Evolutionary conservation across 208 protist genomes (phyloP), one percentile per base, ranked within the genome.

Genomic region (Plasmodiophora brassicae): DNA sequence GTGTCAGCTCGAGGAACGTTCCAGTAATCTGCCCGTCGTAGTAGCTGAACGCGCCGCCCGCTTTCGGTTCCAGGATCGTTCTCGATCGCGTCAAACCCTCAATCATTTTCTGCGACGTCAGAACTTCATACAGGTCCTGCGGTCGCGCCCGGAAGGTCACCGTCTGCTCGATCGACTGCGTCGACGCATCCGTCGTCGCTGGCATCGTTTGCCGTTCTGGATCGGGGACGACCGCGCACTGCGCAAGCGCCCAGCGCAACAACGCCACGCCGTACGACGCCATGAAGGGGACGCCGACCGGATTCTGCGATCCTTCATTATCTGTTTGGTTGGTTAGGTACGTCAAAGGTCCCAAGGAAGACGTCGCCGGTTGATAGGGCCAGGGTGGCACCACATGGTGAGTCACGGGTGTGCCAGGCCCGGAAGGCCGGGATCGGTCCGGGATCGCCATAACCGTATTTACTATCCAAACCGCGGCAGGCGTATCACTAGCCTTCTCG

Each of bases 41-140:
- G 65, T 78, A 78, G 65, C 65, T 78, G n/a, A 78, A 78, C 65
- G 14, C 5, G 32, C 65, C 65, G n/a, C 65, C 65, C 5, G 20
- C 65, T 78, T 78, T 78, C 14, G 65, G 14, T 32, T 5, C 5
- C 14, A 78, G 20, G 10, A 78, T 5, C 14, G 65, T 78, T 32
- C 41, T 78, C 10, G 65, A 5, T 5, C n/a, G 14, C 32, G 65
- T 78, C 65, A 78, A 44, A 5, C 14, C 65, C 20, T 8, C n/a
- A 8, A 78, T 78, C 5, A 78, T 32, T 32, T 78, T 78, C n/a
- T 78, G 32, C 20, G 65, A 78, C 65, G n/a, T 78, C 5, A 78
- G n/a, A 78, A 78, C 65, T 38, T 78, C 65, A 78, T 78, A 78
- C 10, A 78, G n/a, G 41, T 78, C 65, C n/a, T 78, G 65, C 20